A percentile compares a stretch with the other conserved stretches of the same genome.
Conservation (phyloP, 2,329 filamentous ascomycete genomes). For the Septoria linicola region DNA sequence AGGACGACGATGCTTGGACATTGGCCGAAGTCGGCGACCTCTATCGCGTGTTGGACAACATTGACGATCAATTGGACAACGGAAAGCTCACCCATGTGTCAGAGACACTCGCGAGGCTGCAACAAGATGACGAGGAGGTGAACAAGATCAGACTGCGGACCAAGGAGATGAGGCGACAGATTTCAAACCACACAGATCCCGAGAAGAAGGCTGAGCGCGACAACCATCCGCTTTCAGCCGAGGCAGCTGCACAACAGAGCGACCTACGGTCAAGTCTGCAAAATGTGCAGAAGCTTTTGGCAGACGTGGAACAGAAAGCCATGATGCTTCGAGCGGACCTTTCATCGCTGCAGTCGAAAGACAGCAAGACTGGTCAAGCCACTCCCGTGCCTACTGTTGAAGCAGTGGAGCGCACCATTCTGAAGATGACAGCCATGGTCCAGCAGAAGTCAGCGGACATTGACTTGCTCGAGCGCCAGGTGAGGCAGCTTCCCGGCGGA, state of each 20-base stretch:
- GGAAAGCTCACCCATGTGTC: constrained; percentile 68
- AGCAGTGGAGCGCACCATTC: constrained; percentile 85
- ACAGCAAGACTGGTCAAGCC: constrained; percentile 28
- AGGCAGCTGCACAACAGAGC: constrained; percentile 79
- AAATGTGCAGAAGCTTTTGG: constrained; percentile 69
- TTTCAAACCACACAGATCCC: constrained; percentile 68
- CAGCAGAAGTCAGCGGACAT: constrained; percentile 90
- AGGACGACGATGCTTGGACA: constrained; percentile 60
- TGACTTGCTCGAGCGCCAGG: constrained; percentile 82
- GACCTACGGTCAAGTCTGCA: constrained; percentile 76
- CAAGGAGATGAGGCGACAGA: constrained; percentile 73
- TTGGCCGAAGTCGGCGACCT: constrained; percentile 74
- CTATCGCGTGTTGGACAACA: constrained; percentile 48
- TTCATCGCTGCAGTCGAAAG: constrained; percentile 49
- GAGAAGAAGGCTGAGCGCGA: constrained; percentile 63
- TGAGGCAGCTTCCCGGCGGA: constrained; percentile 62
- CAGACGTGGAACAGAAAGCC: constrained; percentile 75
- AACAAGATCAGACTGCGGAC: constrained; percentile 71
- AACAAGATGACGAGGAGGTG: constrained; percentile 67
- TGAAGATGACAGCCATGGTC: constrained; percentile 87
- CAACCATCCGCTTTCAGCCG: constrained; percentile 74
- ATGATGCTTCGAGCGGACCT: constrained; percentile 77
- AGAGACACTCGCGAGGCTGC: constrained; percentile 65
- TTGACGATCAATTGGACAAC: constrained; percentile 65
- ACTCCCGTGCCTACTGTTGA: constrained; percentile 78